A percentile compares a stretch with the other conserved stretches of the same genome.
Evolutionary conservation across 345 rosid species (phyloP).

Genomic region (Corchorus olitorius): DNA sequence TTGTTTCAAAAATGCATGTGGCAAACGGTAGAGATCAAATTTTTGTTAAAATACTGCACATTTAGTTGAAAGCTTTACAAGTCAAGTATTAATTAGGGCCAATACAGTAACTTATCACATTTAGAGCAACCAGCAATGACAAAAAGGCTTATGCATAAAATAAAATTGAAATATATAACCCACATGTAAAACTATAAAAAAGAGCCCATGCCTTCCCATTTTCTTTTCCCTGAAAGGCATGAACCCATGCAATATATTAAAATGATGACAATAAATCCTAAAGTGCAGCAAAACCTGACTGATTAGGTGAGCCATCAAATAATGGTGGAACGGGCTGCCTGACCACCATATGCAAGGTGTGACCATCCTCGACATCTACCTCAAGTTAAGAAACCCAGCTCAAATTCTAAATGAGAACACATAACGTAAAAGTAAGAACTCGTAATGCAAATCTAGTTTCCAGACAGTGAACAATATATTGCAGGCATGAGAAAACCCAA

Average conservation of each 20-base stretch:
- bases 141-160: neutral
- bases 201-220: neutral
- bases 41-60: neutral
- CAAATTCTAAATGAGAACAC: neutral
- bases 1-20: neutral
- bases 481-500: neutral
- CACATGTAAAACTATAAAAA: neutral
- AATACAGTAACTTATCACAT: neutral
- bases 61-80: neutral
- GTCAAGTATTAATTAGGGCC: conserved; percentile 4
- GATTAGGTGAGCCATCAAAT: conserved; percentile 44
- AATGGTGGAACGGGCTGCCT: conserved; percentile 61
- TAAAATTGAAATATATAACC: neutral
- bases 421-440: neutral
- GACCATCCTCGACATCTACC: conserved; percentile 86
- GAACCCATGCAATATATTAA: neutral
- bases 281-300: conserved; percentile 47
- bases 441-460: neutral
- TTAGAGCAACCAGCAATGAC: neutral
- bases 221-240: neutral
- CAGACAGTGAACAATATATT: neutral
- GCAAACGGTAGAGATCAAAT: neutral
- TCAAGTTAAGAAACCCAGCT: conserved; percentile 35
- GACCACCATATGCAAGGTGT: conserved; percentile 81
- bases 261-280: neutral